Evolutionary conservation across 139 green algal genomes (phyloP).

Genomic region (Tetraselmis chui): DNA sequence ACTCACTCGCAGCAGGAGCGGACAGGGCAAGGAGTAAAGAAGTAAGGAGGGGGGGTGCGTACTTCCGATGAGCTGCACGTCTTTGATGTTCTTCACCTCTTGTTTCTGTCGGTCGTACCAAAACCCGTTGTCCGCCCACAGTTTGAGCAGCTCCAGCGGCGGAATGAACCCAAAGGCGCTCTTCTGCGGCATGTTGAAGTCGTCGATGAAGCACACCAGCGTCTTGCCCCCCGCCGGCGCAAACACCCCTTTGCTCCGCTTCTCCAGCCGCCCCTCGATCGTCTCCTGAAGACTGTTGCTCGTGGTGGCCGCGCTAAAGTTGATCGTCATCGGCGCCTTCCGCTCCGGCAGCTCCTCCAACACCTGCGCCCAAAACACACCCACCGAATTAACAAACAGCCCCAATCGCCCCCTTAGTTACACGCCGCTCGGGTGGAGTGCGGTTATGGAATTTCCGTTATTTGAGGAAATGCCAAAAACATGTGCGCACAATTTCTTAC

Average conservation of each 20-base stretch:
- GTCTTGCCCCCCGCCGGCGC: conserved; percentile 63
- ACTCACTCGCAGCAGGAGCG: no score
- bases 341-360: conserved; percentile 50
- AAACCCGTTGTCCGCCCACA: conserved; percentile 81
- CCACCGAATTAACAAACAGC: no score
- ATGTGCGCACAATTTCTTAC: no score
- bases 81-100: conserved; percentile 70
- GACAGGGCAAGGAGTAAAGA: background rate
- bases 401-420: no score
- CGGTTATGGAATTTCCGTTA: no score
- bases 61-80: conserved; percentile 64
- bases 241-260: conserved; percentile 79
- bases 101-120: conserved; percentile 74
- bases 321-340: conserved; percentile 52
- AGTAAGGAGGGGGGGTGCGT: background rate
- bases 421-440: no score
- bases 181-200: conserved; percentile 74
- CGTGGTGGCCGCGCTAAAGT: conserved; percentile 64
- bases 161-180: conserved; percentile 75
- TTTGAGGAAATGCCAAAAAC: no score
- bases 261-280: conserved; percentile 79
- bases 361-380: no score
- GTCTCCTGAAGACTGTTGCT: conserved; percentile 62
- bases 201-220: conserved; percentile 60
- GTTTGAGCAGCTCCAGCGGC: conserved; percentile 78